Base-by-base conservation (phyloP, 2,329 filamentous ascomycete genomes). In the Colletotrichum sublineola region DNA sequence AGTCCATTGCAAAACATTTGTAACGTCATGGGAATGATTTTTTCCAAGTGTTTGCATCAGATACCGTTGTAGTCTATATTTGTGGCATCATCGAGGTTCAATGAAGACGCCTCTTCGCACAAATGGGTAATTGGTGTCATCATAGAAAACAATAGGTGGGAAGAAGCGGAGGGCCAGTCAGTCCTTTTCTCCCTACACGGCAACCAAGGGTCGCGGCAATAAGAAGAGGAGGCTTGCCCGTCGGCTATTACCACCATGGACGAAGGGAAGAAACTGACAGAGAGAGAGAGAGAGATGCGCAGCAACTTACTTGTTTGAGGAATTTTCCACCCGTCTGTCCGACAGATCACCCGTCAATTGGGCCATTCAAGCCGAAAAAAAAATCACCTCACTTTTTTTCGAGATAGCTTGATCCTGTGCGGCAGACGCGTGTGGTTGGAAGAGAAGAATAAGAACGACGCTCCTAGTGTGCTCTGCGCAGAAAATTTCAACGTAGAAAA, bases 1-100 rank as follows among this genome's bases (percentile, higher is more conserved):
- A 31, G 60, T 60, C 55, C 48, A 53, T 42, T 36, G 44, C 42
- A 8, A 67, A 40, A 31, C 48, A 11, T 31, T 44, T 31, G 20
- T 18, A 29, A 46, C 29, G 29, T 55, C 42, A 61, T n/a, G 5
- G 20, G 5, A 69, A 66, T 67, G 64, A 66, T 76, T 75, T 74
- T 24, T 24, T 73, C 62, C 63, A 66, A 33, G 68, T 75, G 68
- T 77, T 70, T 63, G 79, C 86, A 89, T 96, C 94, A 96, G 94
- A 96, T 96, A 96, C 94, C 94, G 94, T 96, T 96, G 93, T 96
- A 96, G 94, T 96, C 93, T 93, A 92, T 91, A 90, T 79, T 87
- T 88, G 85, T 85, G 84, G 89, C 83, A 84, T 87, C 90, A 92
- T 83, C 75, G 88, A 89, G 88, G 85, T 73, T 80, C 85, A 86